These are phyloP conservation scores for Coemansia sp. DNA, from an alignment of 192 early-diverging fungal genomes.

Conservation along the genomic window DNA sequence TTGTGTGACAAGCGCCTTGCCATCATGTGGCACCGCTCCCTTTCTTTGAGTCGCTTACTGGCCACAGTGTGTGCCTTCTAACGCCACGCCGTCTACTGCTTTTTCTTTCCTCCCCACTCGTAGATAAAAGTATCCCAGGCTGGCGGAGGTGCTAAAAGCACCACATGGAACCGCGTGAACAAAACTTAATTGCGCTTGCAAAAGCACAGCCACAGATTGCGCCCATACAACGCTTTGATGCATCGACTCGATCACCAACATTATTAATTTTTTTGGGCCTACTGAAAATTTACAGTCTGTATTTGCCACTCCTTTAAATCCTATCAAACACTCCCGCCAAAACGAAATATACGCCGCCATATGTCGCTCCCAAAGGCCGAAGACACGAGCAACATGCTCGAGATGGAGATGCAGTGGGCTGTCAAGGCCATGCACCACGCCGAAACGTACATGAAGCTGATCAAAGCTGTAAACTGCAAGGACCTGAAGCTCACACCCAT, in stretches of 20 bases:
- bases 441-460: constrained; percentile 89
- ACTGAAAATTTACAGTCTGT: background rate
- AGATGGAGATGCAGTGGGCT: constrained; percentile 95
- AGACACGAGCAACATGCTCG: constrained; percentile 72
- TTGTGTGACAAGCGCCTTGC: background rate
- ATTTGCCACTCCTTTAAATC: background rate
- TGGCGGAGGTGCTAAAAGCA: background rate
- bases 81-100: background rate
- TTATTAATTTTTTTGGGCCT: background rate
- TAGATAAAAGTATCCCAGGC: background rate
- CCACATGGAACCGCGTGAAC: background rate
- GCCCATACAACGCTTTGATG: background rate
- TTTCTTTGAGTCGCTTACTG: background rate
- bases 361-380: constrained; percentile 76
- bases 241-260: background rate
- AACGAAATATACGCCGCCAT: background rate
- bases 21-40: constrained; percentile 1
- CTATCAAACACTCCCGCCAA: background rate
- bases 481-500: constrained; percentile 83
- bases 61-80: background rate
- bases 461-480: constrained; percentile 67
- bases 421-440: constrained; percentile 96
- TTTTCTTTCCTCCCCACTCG: background rate
- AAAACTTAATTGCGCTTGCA: background rate
- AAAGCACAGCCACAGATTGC: background rate